These are phyloP conservation scores for Pythium brassicae DNA, from an alignment of 352 stramenopile species.

Conservation along the genomic window DNA sequence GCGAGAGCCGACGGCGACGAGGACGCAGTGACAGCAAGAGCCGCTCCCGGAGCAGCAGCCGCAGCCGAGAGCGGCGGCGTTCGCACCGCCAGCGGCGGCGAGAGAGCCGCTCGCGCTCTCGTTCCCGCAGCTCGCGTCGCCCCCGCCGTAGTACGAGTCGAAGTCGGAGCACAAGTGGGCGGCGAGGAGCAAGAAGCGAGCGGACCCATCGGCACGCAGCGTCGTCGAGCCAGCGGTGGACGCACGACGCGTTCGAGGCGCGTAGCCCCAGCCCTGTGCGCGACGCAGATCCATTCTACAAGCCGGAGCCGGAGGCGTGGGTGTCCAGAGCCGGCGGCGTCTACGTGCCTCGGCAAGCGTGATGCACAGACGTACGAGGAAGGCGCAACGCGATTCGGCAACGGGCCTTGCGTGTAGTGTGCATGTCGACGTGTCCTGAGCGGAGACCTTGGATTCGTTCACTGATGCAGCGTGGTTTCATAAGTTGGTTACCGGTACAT, in stretches of 20 bases:
- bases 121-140: slow-evolving; percentile 10
- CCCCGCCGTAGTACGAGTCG: slow-evolving; percentile 8
- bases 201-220: slow-evolving; percentile 20
- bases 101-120: slow-evolving; percentile 1
- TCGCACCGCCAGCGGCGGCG: too few relatives aligned
- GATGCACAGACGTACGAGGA: background rate
- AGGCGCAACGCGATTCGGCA: background rate
- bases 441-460: too few relatives aligned
- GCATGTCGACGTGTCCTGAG: too few relatives aligned
- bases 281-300: slow-evolving; percentile 56
- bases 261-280: slow-evolving; percentile 72
- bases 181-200: background rate
- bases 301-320: slow-evolving; percentile 62
- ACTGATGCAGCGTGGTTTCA: too few relatives aligned
- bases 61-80: slow-evolving; percentile 8
- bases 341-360: slow-evolving; percentile 53
- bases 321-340: slow-evolving; percentile 75
- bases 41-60: slow-evolving; percentile 10
- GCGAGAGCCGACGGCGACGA: slow-evolving; percentile 18
- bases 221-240: slow-evolving; percentile 49
- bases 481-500: too few relatives aligned
- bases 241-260: slow-evolving; percentile 66
- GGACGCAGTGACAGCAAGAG: slow-evolving; percentile 13
- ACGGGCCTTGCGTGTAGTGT: too few relatives aligned
- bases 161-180: background rate